A percentile compares a stretch with the other conserved stretches of the same genome.
These are phyloP conservation scores for Lactarius tabidus DNA, from an alignment of 768 basidiomycete genomes.

Conservation along the genomic window DNA sequence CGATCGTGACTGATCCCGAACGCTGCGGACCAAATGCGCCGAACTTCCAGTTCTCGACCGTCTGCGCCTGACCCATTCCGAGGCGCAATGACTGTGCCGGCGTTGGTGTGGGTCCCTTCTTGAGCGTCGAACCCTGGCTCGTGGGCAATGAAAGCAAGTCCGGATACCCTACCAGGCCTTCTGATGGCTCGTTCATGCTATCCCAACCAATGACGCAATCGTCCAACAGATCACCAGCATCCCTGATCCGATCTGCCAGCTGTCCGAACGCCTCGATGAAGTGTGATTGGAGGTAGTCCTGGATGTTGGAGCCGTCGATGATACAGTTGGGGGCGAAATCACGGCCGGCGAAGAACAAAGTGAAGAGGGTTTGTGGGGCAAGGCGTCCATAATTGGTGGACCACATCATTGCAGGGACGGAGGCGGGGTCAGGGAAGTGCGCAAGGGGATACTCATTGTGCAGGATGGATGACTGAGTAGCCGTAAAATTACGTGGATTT, in stretches of 20 bases:
- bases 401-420: slow-evolving; percentile 95
- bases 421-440: slow-evolving; percentile 58
- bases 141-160: slow-evolving; percentile 64
- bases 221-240: slow-evolving; percentile 74
- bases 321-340: slow-evolving; percentile 88
- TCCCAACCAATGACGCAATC: slow-evolving; percentile 96
- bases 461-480: slow-evolving; percentile 79
- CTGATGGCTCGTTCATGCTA: slow-evolving; percentile 89
- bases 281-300: slow-evolving; percentile 79
- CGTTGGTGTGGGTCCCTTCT: slow-evolving; percentile 85
- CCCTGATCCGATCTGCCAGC: slow-evolving; percentile 70
- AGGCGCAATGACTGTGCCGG: slow-evolving; percentile 80
- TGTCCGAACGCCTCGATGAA: slow-evolving; percentile 71
- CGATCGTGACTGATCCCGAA: slow-evolving; percentile 72
- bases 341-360: slow-evolving; percentile 89
- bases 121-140: slow-evolving; percentile 65
- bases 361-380: slow-evolving; percentile 83
- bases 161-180: slow-evolving; percentile 70
- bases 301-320: slow-evolving; percentile 89
- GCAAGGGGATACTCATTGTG: slow-evolving; percentile 84
- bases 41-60: slow-evolving; percentile 80
- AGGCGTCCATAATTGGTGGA: slow-evolving; percentile 92
- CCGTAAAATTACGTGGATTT: slow-evolving; percentile 77
- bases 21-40: slow-evolving; percentile 71
- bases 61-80: slow-evolving; percentile 83